Percentiles rank a stretch among this genome's conserved stretches.
Conservation (phyloP, 2,329 filamentous ascomycete genomes). For the Stylonectria norvegica region DNA sequence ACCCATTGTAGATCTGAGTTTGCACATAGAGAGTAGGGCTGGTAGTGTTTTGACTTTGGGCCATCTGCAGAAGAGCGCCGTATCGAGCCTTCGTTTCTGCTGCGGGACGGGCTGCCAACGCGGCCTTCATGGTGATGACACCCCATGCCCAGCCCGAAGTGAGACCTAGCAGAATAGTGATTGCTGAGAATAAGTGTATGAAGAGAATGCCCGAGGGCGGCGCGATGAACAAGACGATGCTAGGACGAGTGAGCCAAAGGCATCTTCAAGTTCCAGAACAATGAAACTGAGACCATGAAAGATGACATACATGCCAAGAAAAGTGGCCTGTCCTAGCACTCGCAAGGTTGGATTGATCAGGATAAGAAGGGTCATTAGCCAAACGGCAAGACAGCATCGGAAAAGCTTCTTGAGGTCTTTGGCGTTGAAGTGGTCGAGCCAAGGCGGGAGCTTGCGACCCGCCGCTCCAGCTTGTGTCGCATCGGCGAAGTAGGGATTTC, state of each 20-base stretch:
- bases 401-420: slow-evolving; percentile 45
- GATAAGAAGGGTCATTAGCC: slow-evolving; percentile 44
- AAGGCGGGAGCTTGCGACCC: too few relatives aligned
- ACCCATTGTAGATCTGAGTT: slow-evolving; percentile 40
- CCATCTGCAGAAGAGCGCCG: slow-evolving; percentile 33
- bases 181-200: slow-evolving; percentile 40
- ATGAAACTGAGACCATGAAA: background rate
- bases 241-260: background rate
- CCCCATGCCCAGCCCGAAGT: slow-evolving; percentile 49
- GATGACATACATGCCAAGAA: slow-evolving; percentile 34
- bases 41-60: slow-evolving; percentile 22
- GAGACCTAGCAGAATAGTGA: slow-evolving; percentile 45
- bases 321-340: slow-evolving; percentile 42
- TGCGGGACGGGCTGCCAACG: slow-evolving; percentile 39
- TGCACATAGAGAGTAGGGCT: slow-evolving; percentile 27
- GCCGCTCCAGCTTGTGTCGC: too few relatives aligned
- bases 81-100: slow-evolving; percentile 35
- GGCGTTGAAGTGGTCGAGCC: slow-evolving; percentile 45
- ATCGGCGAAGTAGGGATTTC: too few relatives aligned
- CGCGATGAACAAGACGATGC: slow-evolving; percentile 40
- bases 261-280: too few relatives aligned
- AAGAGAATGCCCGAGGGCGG: slow-evolving; percentile 45
- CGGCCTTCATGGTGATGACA: slow-evolving; percentile 46
- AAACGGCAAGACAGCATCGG: slow-evolving; percentile 44
- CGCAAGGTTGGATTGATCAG: slow-evolving; percentile 42